phyloP scores from a whole-genome alignment of 306 rosid genomes.

The Corylus americana region DNA sequence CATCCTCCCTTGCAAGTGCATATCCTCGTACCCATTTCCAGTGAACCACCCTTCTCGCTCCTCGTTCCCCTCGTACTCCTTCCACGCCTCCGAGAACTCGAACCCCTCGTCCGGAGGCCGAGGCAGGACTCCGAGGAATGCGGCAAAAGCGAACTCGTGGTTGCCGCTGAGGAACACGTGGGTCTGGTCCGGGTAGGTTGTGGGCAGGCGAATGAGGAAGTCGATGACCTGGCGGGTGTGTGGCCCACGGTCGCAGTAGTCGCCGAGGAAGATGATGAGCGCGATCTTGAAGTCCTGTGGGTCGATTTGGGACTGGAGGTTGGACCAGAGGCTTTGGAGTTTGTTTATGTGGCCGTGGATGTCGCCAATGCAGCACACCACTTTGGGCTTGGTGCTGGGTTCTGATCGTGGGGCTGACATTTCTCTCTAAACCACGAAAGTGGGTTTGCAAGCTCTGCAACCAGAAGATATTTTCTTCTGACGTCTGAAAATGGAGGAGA shows the following conservation, averaged over 20 bases:
- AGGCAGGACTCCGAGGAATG: conserved; percentile 61
- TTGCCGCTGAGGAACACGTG: conserved; percentile 74
- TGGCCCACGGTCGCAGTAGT: conserved; percentile 88
- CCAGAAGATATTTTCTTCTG: too few species aligned
- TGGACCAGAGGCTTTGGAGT: too few species aligned
- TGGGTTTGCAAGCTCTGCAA: too few species aligned
- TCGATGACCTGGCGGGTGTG: conserved; percentile 65
- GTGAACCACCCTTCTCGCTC: conserved; percentile 83
- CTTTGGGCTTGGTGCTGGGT: too few species aligned
- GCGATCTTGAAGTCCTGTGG: conserved; percentile 53
- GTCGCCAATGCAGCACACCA: too few species aligned
- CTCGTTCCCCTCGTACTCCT: conserved; percentile 58
- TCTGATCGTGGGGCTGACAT: too few species aligned
- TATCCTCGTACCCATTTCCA: conserved; percentile 62
- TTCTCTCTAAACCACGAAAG: too few species aligned
- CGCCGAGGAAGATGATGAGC: conserved; percentile 80
- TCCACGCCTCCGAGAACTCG: conserved; percentile 53
- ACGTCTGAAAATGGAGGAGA: too few species aligned
- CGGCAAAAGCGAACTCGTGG: conserved; percentile 86
- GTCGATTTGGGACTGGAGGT: conserved; percentile 41
- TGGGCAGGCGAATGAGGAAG: conserved; percentile 58
- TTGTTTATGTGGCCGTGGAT: too few species aligned
- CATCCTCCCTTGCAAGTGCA: conserved; percentile 86
- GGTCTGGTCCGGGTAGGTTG: conserved; percentile 61
- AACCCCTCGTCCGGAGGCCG: conserved; percentile 58